Evolutionary conservation across 1,139 yeast genomes (phyloP).

Genomic region (Candida sojae): DNA sequence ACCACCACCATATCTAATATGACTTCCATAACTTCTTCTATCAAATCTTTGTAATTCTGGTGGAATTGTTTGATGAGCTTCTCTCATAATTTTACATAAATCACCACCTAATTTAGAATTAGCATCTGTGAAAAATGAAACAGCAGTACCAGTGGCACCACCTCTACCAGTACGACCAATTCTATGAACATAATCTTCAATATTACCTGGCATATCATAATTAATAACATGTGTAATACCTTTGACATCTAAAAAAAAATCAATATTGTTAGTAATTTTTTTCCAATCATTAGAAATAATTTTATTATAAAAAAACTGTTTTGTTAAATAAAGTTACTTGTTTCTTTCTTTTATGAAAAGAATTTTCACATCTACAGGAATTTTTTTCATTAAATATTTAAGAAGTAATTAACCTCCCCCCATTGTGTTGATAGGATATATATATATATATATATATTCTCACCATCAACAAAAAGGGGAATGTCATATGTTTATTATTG

Average conservation of each 20-base stretch:
- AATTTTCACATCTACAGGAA: constrained; percentile 9
- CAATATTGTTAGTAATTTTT: constrained; percentile 34
- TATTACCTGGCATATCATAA: constrained; percentile 97
- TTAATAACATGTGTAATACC: constrained; percentile 92
- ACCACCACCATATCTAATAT: constrained; percentile 58
- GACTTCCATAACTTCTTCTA: constrained; percentile 55
- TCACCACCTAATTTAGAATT: constrained; percentile 90
- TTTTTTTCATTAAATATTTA: neutral
- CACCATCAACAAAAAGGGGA: neutral
- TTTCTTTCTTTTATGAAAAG: neutral
- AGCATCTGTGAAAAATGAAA: constrained; percentile 88
- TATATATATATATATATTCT: no score
- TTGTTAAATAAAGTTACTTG: neutral
- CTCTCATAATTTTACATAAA: constrained; percentile 85
- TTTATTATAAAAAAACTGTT: no score
- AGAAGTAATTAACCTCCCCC: neutral
- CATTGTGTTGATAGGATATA: no score
- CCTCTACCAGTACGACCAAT: constrained; percentile 99
- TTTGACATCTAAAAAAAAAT: constrained; percentile 73
- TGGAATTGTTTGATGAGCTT: constrained; percentile 90
- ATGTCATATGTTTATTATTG: neutral
- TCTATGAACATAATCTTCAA: constrained; percentile 95
- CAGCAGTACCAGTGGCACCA: constrained; percentile 93
- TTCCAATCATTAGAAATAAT: no score
- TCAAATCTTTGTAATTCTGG: constrained; percentile 60